A percentile compares a stretch with the other conserved stretches of the same genome.
phyloP scores from a whole-genome alignment of 116 monocot species.

The Cymodocea nodosa region DNA sequence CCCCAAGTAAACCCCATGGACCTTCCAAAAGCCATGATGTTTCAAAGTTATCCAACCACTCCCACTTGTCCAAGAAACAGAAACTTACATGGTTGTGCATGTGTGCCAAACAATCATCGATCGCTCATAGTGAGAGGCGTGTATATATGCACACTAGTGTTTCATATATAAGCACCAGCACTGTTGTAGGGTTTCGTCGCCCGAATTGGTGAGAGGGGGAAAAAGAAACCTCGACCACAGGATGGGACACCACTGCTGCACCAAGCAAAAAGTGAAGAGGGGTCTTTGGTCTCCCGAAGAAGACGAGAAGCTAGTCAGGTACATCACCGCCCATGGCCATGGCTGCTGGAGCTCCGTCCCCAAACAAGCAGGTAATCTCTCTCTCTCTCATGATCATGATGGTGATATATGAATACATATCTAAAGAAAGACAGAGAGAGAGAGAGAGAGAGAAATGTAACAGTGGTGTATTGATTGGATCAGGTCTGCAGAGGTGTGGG shows the following conservation, averaged over 20 bases:
- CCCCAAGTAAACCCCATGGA: background rate
- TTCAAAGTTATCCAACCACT: background rate
- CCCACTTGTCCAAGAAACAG: background rate
- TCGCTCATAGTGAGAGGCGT: background rate
- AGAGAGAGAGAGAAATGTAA: background rate
- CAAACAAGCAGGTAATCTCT: conserved; percentile 16
- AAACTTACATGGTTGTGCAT: background rate
- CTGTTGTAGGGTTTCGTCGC: background rate
- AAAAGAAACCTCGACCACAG: background rate
- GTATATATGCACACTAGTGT: background rate
- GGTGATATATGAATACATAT: background rate
- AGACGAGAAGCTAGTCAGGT: conserved; percentile 17
- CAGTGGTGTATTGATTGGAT: conserved; percentile 17
- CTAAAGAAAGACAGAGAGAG: too few species aligned
- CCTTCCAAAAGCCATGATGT: background rate
- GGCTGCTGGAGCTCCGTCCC: conserved; percentile 24
- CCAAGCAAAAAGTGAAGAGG: conserved; percentile 17
- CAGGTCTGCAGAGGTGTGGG: conserved; percentile 83
- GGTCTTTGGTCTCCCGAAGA: conserved; percentile 27
- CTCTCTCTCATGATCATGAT: background rate
- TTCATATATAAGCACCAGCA: background rate
- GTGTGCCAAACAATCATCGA: background rate
- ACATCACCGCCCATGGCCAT: conserved; percentile 16
- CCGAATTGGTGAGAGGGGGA: background rate
- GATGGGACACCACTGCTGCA: conserved; percentile 25